phyloP scores from a whole-genome alignment of 2,329 filamentous ascomycete genomes.

The Phyllosticta ampelicida region DNA sequence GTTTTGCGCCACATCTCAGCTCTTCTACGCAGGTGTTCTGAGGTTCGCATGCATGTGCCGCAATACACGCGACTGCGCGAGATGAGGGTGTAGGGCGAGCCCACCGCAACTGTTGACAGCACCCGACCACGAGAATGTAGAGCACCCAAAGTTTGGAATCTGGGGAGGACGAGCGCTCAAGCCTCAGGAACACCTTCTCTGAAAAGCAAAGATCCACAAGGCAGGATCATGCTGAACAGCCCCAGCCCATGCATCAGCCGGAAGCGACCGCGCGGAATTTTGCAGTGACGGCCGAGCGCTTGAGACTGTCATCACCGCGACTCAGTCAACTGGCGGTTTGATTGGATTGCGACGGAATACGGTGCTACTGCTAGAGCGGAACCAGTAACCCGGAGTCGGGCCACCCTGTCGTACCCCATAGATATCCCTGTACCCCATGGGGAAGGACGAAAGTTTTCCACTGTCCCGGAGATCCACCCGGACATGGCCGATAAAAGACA shows the following conservation, averaged over 20 bases:
- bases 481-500: neutral
- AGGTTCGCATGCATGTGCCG: too few relatives aligned
- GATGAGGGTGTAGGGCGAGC: neutral
- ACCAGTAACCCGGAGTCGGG: slow-evolving; percentile 5
- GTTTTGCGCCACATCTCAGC: neutral
- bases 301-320: neutral
- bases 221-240: neutral
- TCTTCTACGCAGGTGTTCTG: neutral
- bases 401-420: neutral
- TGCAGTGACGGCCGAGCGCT: neutral
- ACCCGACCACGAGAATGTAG: neutral
- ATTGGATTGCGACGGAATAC: neutral
- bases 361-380: neutral
- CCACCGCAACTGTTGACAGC: neutral
- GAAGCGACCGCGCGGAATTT: neutral
- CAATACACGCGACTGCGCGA: neutral
- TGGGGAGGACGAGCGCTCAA: slow-evolving; percentile 1
- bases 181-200: neutral
- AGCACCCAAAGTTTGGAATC: slow-evolving; percentile 1
- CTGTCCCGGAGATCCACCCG: neutral
- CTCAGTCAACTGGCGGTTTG: neutral
- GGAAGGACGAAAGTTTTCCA: neutral
- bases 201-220: neutral
- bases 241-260: neutral
- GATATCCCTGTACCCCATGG: neutral